Conservation (phyloP, 148 eudicot genomes). For the Dianthus caryophyllus region DNA sequence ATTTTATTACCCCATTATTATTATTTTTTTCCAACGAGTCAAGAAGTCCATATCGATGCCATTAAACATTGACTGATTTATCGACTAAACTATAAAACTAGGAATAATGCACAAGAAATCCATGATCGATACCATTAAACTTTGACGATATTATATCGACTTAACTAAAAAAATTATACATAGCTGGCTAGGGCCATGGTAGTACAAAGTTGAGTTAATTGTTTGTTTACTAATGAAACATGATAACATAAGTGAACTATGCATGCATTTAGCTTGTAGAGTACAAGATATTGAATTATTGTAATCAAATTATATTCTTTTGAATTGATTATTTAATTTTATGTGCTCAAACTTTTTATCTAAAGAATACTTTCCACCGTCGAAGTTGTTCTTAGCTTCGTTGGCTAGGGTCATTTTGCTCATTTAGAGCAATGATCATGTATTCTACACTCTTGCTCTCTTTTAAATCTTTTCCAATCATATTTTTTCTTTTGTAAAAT, state of each 20-base stretch:
- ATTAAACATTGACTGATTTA: too few species aligned
- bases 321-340: conserved; percentile 8
- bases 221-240: background rate
- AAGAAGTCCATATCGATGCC: too few species aligned
- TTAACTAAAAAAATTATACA: background rate
- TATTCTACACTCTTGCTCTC: too few species aligned
- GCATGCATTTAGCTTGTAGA: conserved; percentile 22
- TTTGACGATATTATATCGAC: background rate
- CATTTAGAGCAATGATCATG: too few species aligned
- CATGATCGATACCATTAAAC: too few species aligned
- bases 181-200: background rate
- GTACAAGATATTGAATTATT: conserved; percentile 9
- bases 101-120: too few species aligned
- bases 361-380: background rate
- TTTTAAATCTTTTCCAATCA: too few species aligned
- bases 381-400: conserved; percentile 9
- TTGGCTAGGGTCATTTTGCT: conserved; percentile 4
- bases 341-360: conserved; percentile 5
- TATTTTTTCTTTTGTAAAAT: too few species aligned
- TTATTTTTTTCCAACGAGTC: too few species aligned
- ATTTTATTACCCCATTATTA: too few species aligned
- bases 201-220: background rate
- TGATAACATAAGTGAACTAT: background rate
- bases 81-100: too few species aligned
- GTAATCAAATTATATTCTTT: conserved; percentile 5